A percentile compares a stretch with the other conserved stretches of the same genome.
These are phyloP conservation scores for Inosperma sp. DNA, from an alignment of 768 basidiomycete species.

Conservation along the genomic window DNA sequence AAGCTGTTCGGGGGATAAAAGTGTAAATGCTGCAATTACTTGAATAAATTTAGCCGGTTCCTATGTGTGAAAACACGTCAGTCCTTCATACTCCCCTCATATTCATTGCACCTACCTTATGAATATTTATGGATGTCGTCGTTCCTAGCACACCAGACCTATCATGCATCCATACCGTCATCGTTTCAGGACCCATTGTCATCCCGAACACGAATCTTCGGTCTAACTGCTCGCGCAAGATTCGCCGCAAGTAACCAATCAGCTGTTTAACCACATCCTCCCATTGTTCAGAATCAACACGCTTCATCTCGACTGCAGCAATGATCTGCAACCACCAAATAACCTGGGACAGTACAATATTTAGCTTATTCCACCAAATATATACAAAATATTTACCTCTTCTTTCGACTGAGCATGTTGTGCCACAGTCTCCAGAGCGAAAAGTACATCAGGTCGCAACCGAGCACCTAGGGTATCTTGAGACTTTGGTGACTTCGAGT, in stretches of 20 bases:
- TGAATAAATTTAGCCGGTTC: too few relatives aligned
- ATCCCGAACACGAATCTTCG: slow-evolving; percentile 3
- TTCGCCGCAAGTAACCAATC: not conserved
- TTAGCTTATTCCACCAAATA: too few relatives aligned
- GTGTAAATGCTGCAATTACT: not conserved
- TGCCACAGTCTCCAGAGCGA: too few relatives aligned
- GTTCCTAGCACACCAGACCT: slow-evolving; percentile 2
- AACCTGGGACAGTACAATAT: too few relatives aligned
- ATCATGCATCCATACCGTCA: not conserved
- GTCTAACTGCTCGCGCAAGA: not conserved
- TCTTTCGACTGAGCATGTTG: too few relatives aligned
- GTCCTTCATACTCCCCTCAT: not conserved
- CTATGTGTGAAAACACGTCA: not conserved
- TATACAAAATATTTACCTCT: too few relatives aligned
- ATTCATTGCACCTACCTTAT: not conserved
- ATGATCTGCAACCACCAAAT: not conserved
- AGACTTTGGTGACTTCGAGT: too few relatives aligned
- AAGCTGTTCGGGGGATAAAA: not conserved
- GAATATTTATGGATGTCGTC: not conserved
- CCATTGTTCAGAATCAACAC: not conserved
- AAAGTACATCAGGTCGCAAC: too few relatives aligned
- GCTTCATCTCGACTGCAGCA: slow-evolving; percentile 5
- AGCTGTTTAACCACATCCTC: not conserved
- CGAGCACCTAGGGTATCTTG: too few relatives aligned
- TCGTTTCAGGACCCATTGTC: not conserved